These are phyloP conservation scores for Porosira glacialis DNA, from an alignment of 352 stramenopile genomes.

Conservation along the genomic window DNA sequence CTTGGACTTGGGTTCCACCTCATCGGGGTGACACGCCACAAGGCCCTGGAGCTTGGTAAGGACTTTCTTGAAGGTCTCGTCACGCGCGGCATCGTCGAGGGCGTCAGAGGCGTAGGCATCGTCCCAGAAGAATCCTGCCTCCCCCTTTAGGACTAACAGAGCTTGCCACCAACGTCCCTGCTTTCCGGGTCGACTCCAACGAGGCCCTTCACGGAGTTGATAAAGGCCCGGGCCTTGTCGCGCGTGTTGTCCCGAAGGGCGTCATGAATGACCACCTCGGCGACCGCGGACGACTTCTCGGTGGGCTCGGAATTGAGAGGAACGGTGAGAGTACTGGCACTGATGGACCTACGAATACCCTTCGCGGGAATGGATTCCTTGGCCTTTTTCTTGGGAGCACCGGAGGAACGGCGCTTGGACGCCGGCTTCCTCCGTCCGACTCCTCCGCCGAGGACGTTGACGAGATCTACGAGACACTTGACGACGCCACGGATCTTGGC, in stretches of 20 bases:
- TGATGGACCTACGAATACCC: conserved; percentile 40
- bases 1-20: conserved; percentile 94
- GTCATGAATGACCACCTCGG: conserved; percentile 64
- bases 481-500: conserved; percentile 56
- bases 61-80: conserved; percentile 78
- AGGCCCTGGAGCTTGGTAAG: conserved; percentile 87
- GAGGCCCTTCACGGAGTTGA: conserved; percentile 88
- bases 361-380: conserved; percentile 15
- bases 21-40: conserved; percentile 93
- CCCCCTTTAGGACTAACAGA: conserved; percentile 95
- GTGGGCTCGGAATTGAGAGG: neutral
- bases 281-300: conserved; percentile 1
- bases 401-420: conserved; percentile 40
- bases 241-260: conserved; percentile 85
- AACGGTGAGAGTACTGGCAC: conserved; percentile 30
- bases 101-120: conserved; percentile 94
- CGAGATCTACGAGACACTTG: conserved; percentile 59
- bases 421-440: conserved; percentile 72
- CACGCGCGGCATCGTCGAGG: conserved; percentile 83
- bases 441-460: conserved; percentile 73
- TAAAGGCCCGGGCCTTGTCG: conserved; percentile 90
- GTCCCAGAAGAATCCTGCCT: conserved; percentile 98
- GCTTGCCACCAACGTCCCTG: conserved; percentile 88
- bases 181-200: conserved; percentile 85
- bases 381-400: conserved; percentile 33